Base-by-base conservation (phyloP, 2,329 filamentous ascomycete genomes). In the Fusarium newnesense region DNA sequence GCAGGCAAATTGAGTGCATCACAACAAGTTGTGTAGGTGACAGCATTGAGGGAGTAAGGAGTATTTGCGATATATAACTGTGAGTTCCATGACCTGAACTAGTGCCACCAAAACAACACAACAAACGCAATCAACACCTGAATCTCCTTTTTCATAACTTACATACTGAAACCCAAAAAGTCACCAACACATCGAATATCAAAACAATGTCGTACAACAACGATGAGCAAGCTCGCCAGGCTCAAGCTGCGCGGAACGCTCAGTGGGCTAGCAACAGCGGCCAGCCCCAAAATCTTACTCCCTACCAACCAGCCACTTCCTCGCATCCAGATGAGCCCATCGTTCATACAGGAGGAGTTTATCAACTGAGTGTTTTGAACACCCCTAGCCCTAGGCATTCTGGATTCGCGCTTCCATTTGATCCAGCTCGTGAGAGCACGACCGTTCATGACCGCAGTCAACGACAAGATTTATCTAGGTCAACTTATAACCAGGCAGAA, bases 281-380 rank as follows among this genome's bases (percentile, higher is more conserved):
- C 9, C 50, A 39, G 19, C 13, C 32, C 10, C 32, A 53, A 28
- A 28, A 18, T 13, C 3, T 8, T n/a, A 4, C 34, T 28, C 34
- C 50, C 9, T 19, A n/a, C 4, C 34, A 54, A 28, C 9, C 50
- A 13, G 34, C 10, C 19, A 21, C 10, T 13, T n/a, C 5, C 13
- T 8, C 13, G 13, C 4, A 28, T 54, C 19, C 36, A 40, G 9
- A 40, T 40, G 18, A 39, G 19, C 19, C 34, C 0, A 11, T 2
- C 9, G 28, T 28, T 2, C 9, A 54, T 21, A 28, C 19, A 28
- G 1, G 24, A 54, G 4, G 5, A 16, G 8, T 3, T 0, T 7
- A 18, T 12, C 15, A 12, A 39, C 13, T 54, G 34, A 5, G 2
- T 40, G 10, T n/a, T 28, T 18, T 54, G 34, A 54, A 54, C 34